Evolutionary conservation across 805 yeast genomes (phyloP).

Genomic region (Saturnispora besseyi): DNA sequence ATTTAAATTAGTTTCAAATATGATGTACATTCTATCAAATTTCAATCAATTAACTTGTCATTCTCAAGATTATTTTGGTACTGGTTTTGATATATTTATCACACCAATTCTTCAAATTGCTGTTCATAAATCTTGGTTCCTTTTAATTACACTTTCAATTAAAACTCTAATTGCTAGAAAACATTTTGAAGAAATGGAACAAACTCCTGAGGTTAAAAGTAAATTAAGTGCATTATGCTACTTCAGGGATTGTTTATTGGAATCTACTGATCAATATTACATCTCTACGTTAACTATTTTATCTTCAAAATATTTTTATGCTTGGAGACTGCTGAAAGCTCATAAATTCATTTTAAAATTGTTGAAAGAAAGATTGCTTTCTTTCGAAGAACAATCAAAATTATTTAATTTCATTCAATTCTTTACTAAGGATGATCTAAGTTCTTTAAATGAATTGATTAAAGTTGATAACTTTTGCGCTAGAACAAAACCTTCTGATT

Average conservation of each 20-base stretch:
- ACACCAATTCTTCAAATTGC: conserved; percentile 31
- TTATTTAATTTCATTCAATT: conserved; percentile 15
- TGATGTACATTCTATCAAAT: conserved; percentile 29
- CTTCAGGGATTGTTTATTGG: conserved; percentile 14
- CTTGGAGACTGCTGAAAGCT: conserved; percentile 60
- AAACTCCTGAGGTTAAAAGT: background rate
- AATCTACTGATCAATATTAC: conserved; percentile 21
- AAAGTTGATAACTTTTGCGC: conserved; percentile 2
- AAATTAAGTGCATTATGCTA: background rate
- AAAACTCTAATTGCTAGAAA: conserved; percentile 26
- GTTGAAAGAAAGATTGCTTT: conserved; percentile 18
- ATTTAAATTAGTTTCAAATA: conserved; percentile 26
- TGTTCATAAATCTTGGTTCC: conserved; percentile 30
- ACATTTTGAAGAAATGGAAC: conserved; percentile 10
- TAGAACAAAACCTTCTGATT: conserved; percentile 1
- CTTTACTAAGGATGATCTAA: conserved; percentile 15
- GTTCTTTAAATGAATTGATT: conserved; percentile 9
- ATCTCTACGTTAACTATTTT: conserved; percentile 34
- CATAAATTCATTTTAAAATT: conserved; percentile 34
- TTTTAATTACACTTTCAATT: conserved; percentile 16
- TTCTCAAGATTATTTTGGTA: conserved; percentile 23
- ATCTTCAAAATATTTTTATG: conserved; percentile 53
- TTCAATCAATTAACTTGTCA: conserved; percentile 30
- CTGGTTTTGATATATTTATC: conserved; percentile 31
- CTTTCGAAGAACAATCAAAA: background rate